A percentile compares a stretch with the other conserved stretches of the same genome.
Conservation (phyloP, 73 alveolate genomes). For the Paraurostyla sp. region DNA sequence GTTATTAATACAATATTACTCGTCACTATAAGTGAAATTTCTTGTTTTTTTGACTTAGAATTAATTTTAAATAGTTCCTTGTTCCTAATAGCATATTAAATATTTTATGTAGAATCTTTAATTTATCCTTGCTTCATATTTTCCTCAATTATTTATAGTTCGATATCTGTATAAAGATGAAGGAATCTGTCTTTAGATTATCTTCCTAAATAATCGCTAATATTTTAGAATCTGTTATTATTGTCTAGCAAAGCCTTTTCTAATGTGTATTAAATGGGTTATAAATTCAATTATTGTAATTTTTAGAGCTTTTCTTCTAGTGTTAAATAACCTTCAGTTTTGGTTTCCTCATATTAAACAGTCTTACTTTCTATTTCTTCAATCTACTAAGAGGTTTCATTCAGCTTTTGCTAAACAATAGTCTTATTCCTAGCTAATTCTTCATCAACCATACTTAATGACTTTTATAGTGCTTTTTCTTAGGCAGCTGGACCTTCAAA, state of each 20-base stretch:
- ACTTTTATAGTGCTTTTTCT: conserved; percentile 6
- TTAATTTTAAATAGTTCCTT: neutral
- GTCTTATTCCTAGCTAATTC: conserved; percentile 4
- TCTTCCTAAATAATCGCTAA: no score
- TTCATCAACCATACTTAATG: neutral
- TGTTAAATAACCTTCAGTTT: neutral
- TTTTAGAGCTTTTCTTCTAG: neutral
- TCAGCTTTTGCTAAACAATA: neutral
- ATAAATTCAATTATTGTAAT: no score
- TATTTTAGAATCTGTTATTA: no score
- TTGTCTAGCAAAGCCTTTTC: no score
- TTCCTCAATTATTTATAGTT: neutral
- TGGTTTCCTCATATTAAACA: neutral
- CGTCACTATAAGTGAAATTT: neutral
- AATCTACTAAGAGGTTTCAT: neutral
- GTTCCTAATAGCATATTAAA: neutral
- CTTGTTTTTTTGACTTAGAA: conserved; percentile 6
- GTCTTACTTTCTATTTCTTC: no score
- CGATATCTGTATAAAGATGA: neutral
- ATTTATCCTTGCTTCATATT: neutral
- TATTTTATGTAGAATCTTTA: neutral
- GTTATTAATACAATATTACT: neutral
- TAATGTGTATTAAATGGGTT: no score
- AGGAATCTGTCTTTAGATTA: neutral
- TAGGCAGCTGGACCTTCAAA: conserved; percentile 36